These are phyloP conservation scores for Acanthamoeba divionensis DNA, from an alignment of 208 protist genomes.

Conservation along the genomic window DNA sequence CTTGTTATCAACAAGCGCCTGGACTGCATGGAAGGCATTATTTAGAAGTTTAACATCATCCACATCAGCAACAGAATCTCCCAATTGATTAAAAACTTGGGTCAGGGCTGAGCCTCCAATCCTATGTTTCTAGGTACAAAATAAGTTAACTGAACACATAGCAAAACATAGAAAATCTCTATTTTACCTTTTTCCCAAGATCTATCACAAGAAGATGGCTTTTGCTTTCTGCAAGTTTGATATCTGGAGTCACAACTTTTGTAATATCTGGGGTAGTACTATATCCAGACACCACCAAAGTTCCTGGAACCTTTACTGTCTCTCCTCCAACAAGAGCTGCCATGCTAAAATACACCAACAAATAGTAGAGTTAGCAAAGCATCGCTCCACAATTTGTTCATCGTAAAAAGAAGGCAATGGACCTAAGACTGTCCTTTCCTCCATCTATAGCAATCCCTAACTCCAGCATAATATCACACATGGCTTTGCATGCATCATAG, in stretches of 20 bases:
- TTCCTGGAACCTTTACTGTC: conserved; percentile 77
- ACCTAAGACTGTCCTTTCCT: conserved; percentile 78
- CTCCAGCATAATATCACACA: conserved; percentile 73
- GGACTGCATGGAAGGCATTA: conserved; percentile 53
- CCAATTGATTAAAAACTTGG: conserved; percentile 78
- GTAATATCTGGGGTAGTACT: conserved; percentile 73
- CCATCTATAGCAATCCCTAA: conserved; percentile 81
- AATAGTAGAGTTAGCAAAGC: background rate
- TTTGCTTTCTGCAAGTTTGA: conserved; percentile 61
- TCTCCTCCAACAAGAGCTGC: conserved; percentile 53
- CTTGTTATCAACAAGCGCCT: conserved; percentile 57
- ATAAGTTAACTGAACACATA: background rate
- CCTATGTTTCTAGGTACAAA: conserved; percentile 34
- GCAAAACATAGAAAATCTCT: background rate
- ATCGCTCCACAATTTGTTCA: too few species aligned
- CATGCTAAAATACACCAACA: conserved; percentile 35
- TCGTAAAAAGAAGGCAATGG: background rate
- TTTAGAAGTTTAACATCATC: conserved; percentile 52
- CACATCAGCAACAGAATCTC: conserved; percentile 68
- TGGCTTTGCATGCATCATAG: conserved; percentile 76
- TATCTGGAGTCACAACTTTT: conserved; percentile 73
- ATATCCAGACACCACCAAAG: conserved; percentile 79
- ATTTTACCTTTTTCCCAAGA: background rate
- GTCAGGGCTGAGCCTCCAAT: conserved; percentile 76
- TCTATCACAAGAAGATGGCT: conserved; percentile 27